Percentiles rank a stretch among this genome's conserved stretches.
Evolutionary conservation across 1,139 yeast species (phyloP).

Genomic region (Yamadazyma conglobata): DNA sequence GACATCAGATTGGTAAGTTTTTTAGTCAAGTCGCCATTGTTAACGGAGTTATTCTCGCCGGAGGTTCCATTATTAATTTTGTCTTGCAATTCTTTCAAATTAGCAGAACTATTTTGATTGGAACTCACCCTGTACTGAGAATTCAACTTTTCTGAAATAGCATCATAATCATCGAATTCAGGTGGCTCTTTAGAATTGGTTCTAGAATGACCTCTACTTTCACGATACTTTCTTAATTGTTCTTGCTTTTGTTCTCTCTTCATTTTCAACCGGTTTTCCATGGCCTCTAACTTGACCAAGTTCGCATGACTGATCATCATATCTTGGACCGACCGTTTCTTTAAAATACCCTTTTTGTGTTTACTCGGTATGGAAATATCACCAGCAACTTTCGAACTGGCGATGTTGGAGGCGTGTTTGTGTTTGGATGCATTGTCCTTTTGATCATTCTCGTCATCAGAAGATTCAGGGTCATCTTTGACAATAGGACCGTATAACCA

Average conservation of each 20-base stretch:
- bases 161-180: slow-evolving; percentile 53
- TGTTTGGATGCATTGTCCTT: slow-evolving; percentile 13
- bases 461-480: slow-evolving; percentile 37
- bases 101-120: slow-evolving; percentile 17
- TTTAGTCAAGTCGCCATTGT: slow-evolving; percentile 7
- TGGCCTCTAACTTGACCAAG: slow-evolving; percentile 45
- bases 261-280: slow-evolving; percentile 31
- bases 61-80: slow-evolving; percentile 4
- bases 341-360: slow-evolving; percentile 57
- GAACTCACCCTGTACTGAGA: slow-evolving; percentile 44
- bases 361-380: slow-evolving; percentile 35
- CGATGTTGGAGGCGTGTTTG: slow-evolving; percentile 25
- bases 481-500: slow-evolving; percentile 82
- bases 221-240: slow-evolving; percentile 16
- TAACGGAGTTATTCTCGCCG: no score
- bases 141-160: slow-evolving; percentile 57
- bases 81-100: slow-evolving; percentile 10
- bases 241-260: slow-evolving; percentile 24
- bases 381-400: slow-evolving; percentile 46
- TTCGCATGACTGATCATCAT: slow-evolving; percentile 61
- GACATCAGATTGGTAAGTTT: slow-evolving; percentile 6
- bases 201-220: slow-evolving; percentile 17
- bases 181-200: slow-evolving; percentile 28
- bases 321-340: slow-evolving; percentile 77
- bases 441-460: slow-evolving; percentile 20